Conservation (phyloP, 768 basidiomycete species). For the Lentinus tigrinus region DNA sequence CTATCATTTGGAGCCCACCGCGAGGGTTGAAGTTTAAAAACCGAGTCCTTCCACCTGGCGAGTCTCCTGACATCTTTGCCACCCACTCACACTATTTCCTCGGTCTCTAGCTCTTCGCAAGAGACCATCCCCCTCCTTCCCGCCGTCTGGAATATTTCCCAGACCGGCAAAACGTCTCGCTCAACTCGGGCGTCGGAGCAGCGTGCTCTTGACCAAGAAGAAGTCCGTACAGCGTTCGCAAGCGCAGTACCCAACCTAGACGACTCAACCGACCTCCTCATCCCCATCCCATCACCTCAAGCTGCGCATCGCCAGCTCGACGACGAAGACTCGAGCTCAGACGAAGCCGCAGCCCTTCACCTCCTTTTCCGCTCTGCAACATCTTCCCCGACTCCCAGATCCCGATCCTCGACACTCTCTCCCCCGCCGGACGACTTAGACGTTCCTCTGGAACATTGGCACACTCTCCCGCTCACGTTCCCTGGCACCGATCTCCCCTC, state of each 20-base stretch:
- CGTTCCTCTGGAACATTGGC: not conserved
- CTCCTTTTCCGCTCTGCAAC: not conserved
- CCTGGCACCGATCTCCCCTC: not conserved
- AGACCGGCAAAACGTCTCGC: not conserved
- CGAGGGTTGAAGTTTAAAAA: constrained; percentile 1
- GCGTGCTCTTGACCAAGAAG: not conserved
- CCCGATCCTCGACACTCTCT: not conserved
- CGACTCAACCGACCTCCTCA: not conserved
- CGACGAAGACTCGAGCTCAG: not conserved
- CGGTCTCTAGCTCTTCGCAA: not conserved
- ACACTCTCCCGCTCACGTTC: not conserved
- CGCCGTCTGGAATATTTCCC: not conserved
- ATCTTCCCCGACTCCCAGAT: not conserved
- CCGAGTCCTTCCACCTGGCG: not conserved
- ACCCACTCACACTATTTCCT: not conserved
- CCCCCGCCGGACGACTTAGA: not conserved
- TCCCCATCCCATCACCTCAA: not conserved
- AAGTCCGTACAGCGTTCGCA: not conserved
- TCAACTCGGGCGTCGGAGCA: not conserved
- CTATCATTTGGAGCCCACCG: constrained; percentile 15
- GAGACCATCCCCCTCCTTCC: not conserved
- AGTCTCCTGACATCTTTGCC: not conserved
- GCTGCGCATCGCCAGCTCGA: not conserved
- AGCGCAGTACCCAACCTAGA: not conserved
- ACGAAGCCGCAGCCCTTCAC: too few species aligned